A percentile compares a stretch with the other conserved stretches of the same genome.
phyloP scores from a whole-genome alignment of 441 rosid species.

The Metrosideros polymorpha region DNA sequence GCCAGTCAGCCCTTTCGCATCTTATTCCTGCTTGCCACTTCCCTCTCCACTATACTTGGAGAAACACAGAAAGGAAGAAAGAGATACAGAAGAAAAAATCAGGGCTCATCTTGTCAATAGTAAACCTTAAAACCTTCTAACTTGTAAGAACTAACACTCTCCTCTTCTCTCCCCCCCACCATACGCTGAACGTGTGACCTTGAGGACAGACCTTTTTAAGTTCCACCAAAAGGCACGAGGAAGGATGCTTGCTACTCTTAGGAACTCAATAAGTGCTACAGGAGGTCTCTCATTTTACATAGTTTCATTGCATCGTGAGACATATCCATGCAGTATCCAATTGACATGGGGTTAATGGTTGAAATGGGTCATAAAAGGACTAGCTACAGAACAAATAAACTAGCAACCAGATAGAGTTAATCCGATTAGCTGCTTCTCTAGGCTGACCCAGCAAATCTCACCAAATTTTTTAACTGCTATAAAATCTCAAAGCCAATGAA shows the following conservation, averaged over 20 bases:
- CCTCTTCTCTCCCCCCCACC: neutral
- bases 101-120: neutral
- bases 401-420: neutral
- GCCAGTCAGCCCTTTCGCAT: constrained; percentile 95
- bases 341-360: neutral
- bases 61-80: neutral
- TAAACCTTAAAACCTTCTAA: neutral
- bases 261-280: neutral
- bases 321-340: neutral
- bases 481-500: neutral
- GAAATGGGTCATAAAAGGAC: neutral
- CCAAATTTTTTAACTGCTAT: neutral
- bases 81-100: constrained; percentile 2
- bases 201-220: neutral
- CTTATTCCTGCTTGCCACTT: constrained; percentile 97
- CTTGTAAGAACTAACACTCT: neutral
- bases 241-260: neutral
- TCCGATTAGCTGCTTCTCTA: neutral
- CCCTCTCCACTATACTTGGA: constrained; percentile 85
- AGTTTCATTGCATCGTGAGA: neutral
- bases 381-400: neutral
- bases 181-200: neutral
- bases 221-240: neutral
- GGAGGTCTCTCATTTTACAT: neutral
- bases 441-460: neutral